These are phyloP conservation scores for Saccharomycopsis fermentans DNA, from an alignment of 805 yeast species.

Conservation along the genomic window DNA sequence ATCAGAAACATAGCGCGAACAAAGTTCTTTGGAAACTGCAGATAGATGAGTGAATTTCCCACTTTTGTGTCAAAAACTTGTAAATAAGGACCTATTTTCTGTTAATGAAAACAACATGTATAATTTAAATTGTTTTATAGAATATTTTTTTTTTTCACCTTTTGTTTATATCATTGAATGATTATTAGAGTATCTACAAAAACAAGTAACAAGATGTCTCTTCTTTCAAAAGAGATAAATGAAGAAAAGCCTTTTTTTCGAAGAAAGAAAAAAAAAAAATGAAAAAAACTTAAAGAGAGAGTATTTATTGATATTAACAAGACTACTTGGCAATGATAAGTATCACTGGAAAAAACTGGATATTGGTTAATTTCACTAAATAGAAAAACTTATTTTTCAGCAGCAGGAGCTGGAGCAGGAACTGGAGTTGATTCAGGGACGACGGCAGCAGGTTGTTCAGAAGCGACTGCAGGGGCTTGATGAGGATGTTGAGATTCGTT, in stretches of 20 bases:
- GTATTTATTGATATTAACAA: constrained; percentile 1
- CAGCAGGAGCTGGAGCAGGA: constrained; percentile 2
- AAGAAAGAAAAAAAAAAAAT: neutral
- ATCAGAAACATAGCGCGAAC: neutral
- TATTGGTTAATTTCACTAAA: neutral
- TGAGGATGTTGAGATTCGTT: neutral
- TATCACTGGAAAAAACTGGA: neutral
- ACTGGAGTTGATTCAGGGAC: no score
- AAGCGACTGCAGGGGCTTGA: constrained; percentile 4
- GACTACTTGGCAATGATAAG: neutral
- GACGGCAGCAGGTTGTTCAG: constrained; percentile 4
- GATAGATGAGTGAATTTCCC: no score
- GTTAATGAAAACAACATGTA: no score
- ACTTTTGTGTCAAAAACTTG: no score
- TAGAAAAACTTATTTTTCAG: neutral
- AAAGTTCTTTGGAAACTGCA: neutral
- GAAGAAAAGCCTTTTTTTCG: no score
- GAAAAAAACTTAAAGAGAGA: neutral
- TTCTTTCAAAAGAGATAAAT: no score
- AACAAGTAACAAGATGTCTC: neutral
- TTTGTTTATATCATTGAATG: no score
- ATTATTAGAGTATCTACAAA: no score
- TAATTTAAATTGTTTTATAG: no score
- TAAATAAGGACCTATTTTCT: no score
- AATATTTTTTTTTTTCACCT: no score